Percentiles rank a stretch among this genome's conserved stretches.
Conservation (phyloP, 768 basidiomycete genomes). For the Amanita pseudoporphyria region DNA sequence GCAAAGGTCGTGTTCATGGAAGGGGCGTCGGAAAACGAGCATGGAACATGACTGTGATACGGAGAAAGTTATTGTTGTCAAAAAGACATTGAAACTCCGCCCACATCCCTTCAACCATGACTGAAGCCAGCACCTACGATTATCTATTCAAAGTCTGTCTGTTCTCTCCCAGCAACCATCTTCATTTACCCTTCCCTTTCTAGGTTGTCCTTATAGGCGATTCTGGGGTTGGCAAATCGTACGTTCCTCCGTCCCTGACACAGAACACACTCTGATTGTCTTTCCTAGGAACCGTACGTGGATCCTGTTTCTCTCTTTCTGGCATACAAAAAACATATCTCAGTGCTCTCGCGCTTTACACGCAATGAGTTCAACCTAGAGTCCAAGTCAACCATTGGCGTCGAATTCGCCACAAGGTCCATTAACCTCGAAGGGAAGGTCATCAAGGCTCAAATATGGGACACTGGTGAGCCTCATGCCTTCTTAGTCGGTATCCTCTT, state of each 20-base stretch:
- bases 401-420: constrained; percentile 96
- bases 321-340: background rate
- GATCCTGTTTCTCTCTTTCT: background rate
- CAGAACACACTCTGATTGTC: background rate
- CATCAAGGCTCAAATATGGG: constrained; percentile 98
- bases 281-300: constrained; percentile 54
- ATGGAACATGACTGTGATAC: too few relatives aligned
- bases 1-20: too few relatives aligned
- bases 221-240: constrained; percentile 99
- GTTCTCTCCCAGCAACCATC: background rate
- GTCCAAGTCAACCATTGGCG: constrained; percentile 98
- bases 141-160: constrained; percentile 90
- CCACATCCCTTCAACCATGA: constrained; percentile 38
- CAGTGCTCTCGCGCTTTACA: constrained; percentile 99
- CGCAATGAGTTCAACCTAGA: constrained; percentile 99
- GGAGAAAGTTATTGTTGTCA: background rate
- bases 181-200: constrained; percentile 6
- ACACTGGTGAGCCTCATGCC: constrained; percentile 61
- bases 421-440: constrained; percentile 95
- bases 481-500: background rate
- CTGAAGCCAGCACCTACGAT: constrained; percentile 94
- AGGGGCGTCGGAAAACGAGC: too few relatives aligned
- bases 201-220: constrained; percentile 99
- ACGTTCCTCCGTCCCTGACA: constrained; percentile 29
- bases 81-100: constrained; percentile 18